These are phyloP conservation scores for Penstemon barbatus DNA, from an alignment of 257 asterid genomes.

Conservation along the genomic window DNA sequence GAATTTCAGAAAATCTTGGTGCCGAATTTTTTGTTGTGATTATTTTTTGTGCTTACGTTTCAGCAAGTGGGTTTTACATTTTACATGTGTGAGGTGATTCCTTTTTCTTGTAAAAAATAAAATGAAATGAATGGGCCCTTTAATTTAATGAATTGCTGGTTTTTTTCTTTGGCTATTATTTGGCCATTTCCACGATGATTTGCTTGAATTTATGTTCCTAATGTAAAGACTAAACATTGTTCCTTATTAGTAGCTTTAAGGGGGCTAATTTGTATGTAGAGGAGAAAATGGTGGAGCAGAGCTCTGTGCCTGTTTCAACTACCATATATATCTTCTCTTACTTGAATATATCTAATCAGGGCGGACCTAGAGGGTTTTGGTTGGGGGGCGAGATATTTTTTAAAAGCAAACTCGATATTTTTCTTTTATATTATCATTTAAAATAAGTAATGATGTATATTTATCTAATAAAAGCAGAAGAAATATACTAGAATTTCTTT, in stretches of 20 bases:
- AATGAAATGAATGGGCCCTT: conserved; percentile 3
- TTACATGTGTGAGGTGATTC: conserved; percentile 13
- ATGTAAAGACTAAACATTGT: neutral
- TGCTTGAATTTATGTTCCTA: neutral
- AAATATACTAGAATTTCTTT: too few relatives aligned
- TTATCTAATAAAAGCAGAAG: too few relatives aligned
- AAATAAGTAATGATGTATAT: too few relatives aligned
- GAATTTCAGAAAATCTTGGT: too few relatives aligned
- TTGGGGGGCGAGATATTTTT: too few relatives aligned
- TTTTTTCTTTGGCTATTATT: neutral
- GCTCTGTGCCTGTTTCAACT: conserved; percentile 22
- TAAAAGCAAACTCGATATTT: too few relatives aligned
- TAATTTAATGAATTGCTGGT: neutral
- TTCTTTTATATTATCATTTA: too few relatives aligned
- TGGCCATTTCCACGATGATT: neutral
- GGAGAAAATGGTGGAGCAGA: conserved; percentile 24
- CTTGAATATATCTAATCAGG: conserved; percentile 29
- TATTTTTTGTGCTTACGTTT: conserved; percentile 11
- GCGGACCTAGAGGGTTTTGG: too few relatives aligned
- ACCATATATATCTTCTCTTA: conserved; percentile 31
- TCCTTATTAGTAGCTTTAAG: neutral
- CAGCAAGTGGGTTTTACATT: conserved; percentile 13
- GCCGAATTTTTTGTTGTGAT: conserved; percentile 28
- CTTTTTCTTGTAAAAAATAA: neutral
- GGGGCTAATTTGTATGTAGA: neutral